phyloP scores from a whole-genome alignment of 2,329 filamentous ascomycete species.

The Claviceps sp. region DNA sequence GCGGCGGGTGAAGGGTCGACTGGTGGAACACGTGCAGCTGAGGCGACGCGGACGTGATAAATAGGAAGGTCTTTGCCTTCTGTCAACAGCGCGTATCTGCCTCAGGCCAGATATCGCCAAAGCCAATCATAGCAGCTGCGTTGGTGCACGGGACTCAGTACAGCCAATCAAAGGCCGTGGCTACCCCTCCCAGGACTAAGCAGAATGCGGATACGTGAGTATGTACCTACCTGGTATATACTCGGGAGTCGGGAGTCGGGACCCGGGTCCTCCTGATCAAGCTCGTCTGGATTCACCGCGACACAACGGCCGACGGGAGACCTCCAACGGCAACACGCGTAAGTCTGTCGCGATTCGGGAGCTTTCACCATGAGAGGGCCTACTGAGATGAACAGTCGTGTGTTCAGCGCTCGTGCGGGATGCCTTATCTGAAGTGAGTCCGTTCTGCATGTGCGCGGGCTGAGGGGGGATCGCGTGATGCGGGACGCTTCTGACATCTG shows the following conservation, averaged over 20 bases:
- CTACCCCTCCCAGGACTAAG: background rate
- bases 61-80: background rate
- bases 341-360: too few relatives aligned
- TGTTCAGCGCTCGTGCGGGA: too few relatives aligned
- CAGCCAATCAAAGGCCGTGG: constrained; percentile 3
- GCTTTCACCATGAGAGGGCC: too few relatives aligned
- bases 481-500: background rate
- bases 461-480: too few relatives aligned
- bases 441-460: too few relatives aligned
- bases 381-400: too few relatives aligned
- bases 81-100: constrained; percentile 1
- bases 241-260: too few relatives aligned
- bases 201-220: background rate
- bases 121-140: constrained; percentile 4
- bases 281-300: too few relatives aligned
- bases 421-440: too few relatives aligned
- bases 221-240: background rate
- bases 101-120: constrained; percentile 1
- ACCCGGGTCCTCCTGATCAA: too few relatives aligned
- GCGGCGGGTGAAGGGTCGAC: constrained; percentile 6
- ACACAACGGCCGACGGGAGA: too few relatives aligned
- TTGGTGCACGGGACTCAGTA: background rate
- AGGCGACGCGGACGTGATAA: constrained; percentile 6
- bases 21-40: constrained; percentile 9
- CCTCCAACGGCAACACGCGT: too few relatives aligned